Percentiles rank a stretch among this genome's conserved stretches.
phyloP scores from a whole-genome alignment of 2,329 filamentous ascomycete species.

The Daldinia sp. region DNA sequence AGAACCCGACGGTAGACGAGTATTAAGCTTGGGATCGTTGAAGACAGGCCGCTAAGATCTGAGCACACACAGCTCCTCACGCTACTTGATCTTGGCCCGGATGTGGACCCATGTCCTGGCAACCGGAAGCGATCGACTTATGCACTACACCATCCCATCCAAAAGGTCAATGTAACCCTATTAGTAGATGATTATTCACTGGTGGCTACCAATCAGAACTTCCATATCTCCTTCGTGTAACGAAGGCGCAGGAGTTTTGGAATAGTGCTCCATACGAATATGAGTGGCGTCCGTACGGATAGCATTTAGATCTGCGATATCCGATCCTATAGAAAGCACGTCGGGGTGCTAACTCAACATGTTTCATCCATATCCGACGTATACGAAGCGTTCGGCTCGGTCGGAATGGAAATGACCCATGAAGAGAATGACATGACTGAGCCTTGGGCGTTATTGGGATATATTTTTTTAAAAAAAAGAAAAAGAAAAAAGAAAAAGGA shows the following conservation, averaged over 20 bases:
- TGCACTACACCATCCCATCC: not conserved
- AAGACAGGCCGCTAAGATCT: not conserved
- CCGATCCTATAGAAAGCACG: not conserved
- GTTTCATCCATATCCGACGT: not conserved
- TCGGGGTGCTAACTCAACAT: not conserved
- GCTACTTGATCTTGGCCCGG: not conserved
- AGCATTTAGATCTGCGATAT: not conserved
- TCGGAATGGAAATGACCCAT: no score
- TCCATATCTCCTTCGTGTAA: not conserved
- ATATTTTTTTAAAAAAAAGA: no score
- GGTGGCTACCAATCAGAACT: not conserved
- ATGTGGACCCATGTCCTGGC: not conserved
- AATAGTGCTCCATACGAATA: not conserved
- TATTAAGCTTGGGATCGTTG: not conserved
- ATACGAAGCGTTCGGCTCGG: not conserved
- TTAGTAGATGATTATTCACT: not conserved
- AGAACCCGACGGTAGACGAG: not conserved
- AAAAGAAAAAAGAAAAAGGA: no score
- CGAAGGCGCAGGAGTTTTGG: not conserved
- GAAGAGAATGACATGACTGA: no score
- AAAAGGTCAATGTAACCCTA: not conserved
- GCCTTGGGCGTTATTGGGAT: no score
- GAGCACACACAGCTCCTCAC: not conserved
- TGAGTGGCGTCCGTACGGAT: not conserved
- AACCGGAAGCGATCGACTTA: slow-evolving; percentile 5